phyloP scores from a whole-genome alignment of 1,139 yeast genomes.

The Saccharomyces hybrid region DNA sequence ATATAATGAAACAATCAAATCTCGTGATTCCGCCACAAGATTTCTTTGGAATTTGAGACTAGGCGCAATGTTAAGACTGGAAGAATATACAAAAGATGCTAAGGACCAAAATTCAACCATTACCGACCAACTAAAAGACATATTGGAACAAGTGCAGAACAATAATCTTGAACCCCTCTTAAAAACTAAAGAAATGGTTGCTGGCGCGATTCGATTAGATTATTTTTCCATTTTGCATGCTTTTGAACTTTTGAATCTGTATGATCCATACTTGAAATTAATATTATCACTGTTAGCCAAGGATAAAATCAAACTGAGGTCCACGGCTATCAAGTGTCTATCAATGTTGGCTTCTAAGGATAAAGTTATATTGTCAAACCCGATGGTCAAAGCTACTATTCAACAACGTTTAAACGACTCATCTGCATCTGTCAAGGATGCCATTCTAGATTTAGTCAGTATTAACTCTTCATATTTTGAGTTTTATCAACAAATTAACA shows the following conservation, averaged over 20 bases:
- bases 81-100: slow-evolving; percentile 13
- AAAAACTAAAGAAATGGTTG: not conserved
- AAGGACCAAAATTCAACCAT: slow-evolving; percentile 7
- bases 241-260: slow-evolving; percentile 37
- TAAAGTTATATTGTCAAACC: slow-evolving; percentile 41
- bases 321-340: slow-evolving; percentile 57
- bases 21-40: slow-evolving; percentile 2
- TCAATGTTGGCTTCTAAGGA: slow-evolving; percentile 45
- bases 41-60: slow-evolving; percentile 19
- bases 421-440: slow-evolving; percentile 69
- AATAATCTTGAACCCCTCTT: not conserved
- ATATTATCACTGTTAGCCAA: slow-evolving; percentile 35
- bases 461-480: slow-evolving; percentile 39
- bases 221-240: slow-evolving; percentile 22
- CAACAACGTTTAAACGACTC: slow-evolving; percentile 46
- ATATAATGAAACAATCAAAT: not conserved
- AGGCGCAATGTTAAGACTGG: slow-evolving; percentile 10
- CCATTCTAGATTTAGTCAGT: slow-evolving; percentile 60
- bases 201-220: slow-evolving; percentile 10
- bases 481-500: slow-evolving; percentile 44
- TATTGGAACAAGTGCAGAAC: not conserved
- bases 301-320: slow-evolving; percentile 50
- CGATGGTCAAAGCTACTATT: slow-evolving; percentile 47
- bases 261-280: slow-evolving; percentile 47
- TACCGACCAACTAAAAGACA: not conserved